These are phyloP conservation scores for Alnus glutinosa DNA, from an alignment of 306 rosid genomes.

Conservation along the genomic window DNA sequence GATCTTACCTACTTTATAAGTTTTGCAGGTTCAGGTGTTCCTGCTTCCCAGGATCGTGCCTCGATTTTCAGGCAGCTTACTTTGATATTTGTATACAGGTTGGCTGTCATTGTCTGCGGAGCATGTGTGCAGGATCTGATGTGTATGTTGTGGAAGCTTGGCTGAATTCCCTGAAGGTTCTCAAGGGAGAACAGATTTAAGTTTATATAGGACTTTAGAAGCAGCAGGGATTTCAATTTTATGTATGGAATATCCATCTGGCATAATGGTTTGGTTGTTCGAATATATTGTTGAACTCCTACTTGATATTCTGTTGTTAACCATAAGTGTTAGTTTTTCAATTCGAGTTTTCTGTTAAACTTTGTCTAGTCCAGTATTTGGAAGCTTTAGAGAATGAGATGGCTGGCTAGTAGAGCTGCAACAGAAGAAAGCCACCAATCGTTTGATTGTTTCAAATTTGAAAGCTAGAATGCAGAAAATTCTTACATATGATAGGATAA, in stretches of 20 bases:
- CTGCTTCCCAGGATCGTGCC: conserved; percentile 36
- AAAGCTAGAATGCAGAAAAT: neutral
- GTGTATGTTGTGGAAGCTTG: conserved; percentile 23
- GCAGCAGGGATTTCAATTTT: conserved; percentile 2
- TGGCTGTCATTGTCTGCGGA: conserved; percentile 35
- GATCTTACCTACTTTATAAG: conserved; percentile 35
- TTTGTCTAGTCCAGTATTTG: neutral
- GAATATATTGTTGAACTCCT: neutral
- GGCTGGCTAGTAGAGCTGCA: neutral
- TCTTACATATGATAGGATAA: neutral
- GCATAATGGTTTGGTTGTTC: neutral
- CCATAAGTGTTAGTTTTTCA: neutral
- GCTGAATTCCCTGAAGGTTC: conserved; percentile 11
- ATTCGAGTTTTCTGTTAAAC: neutral
- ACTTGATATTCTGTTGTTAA: neutral
- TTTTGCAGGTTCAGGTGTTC: conserved; percentile 42
- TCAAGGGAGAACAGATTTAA: neutral
- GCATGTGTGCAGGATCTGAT: conserved; percentile 23
- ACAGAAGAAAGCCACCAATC: neutral
- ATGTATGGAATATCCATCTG: neutral
- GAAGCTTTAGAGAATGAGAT: neutral
- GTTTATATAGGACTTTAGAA: conserved; percentile 11
- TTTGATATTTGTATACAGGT: conserved; percentile 42
- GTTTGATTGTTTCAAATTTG: neutral
- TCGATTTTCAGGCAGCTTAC: conserved; percentile 34